Conservation (phyloP, 1,139 yeast genomes). For the Blastobotrys raffinosifermentans region DNA sequence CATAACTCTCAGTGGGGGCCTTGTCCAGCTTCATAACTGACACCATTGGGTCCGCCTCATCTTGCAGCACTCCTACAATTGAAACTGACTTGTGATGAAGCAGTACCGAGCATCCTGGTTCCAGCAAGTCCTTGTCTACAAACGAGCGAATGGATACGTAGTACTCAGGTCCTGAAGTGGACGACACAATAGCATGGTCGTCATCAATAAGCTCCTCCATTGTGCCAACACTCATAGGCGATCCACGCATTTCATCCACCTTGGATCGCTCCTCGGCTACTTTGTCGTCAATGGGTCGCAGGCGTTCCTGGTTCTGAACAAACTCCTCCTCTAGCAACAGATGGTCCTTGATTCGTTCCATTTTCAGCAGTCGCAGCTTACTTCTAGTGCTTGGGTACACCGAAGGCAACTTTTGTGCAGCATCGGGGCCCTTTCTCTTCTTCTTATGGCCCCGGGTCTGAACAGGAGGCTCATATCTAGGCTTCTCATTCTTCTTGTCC, state of each 20-base stretch:
- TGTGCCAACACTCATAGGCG: constrained; percentile 95
- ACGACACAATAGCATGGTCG: constrained; percentile 96
- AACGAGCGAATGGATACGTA: constrained; percentile 95
- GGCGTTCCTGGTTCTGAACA: constrained; percentile 88
- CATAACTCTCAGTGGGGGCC: constrained; percentile 94
- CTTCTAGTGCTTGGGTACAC: constrained; percentile 94
- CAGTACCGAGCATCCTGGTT: constrained; percentile 97
- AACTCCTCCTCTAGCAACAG: constrained; percentile 91
- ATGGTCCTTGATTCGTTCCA: constrained; percentile 96
- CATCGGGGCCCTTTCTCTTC: constrained; percentile 83
- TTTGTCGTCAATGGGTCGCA: constrained; percentile 94
- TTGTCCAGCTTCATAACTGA: constrained; percentile 96
- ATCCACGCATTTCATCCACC: constrained; percentile 92
- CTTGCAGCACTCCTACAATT: constrained; percentile 91
- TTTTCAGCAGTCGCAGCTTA: constrained; percentile 78
- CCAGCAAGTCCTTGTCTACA: constrained; percentile 92
- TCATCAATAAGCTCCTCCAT: constrained; percentile 96
- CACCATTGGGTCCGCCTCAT: constrained; percentile 97
- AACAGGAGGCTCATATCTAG: constrained; percentile 97
- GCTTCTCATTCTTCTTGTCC: constrained; percentile 51
- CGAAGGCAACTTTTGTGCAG: constrained; percentile 77
- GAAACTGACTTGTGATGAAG: constrained; percentile 94
- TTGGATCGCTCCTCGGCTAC: constrained; percentile 94
- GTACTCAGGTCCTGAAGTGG: constrained; percentile 95
- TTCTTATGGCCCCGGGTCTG: constrained; percentile 83